These are phyloP conservation scores for Picea mariana DNA, from an alignment of 83 land plant genomes.

Conservation along the genomic window DNA sequence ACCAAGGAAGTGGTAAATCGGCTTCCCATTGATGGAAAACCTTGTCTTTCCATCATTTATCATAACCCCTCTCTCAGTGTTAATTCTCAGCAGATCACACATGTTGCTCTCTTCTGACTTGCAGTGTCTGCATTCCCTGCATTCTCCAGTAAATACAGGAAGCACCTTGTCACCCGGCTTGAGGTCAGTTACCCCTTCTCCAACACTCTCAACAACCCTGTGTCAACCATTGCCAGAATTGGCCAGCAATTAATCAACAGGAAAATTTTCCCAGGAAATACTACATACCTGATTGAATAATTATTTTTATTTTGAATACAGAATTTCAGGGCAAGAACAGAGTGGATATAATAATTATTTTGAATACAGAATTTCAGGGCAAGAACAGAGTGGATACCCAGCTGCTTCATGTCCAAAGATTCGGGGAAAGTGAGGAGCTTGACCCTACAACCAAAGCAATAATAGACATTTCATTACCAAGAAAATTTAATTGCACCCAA, in stretches of 20 bases:
- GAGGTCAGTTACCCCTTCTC: constrained; percentile 36
- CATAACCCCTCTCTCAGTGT: constrained; percentile 44
- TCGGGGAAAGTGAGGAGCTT: no score
- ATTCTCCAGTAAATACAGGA: constrained; percentile 41
- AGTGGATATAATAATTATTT: no score
- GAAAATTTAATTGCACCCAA: no score
- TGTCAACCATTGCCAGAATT: not conserved
- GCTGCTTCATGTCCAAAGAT: no score
- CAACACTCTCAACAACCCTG: constrained; percentile 36
- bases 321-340: no score
- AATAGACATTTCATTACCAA: no score
- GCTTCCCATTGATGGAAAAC: constrained; percentile 33
- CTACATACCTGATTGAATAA: not conserved
- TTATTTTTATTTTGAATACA: no score
- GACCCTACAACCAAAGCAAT: no score
- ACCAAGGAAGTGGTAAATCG: constrained; percentile 43
- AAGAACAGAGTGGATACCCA: not conserved
- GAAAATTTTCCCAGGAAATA: not conserved
- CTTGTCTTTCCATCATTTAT: constrained; percentile 24
- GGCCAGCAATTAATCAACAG: not conserved
- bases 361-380: no score
- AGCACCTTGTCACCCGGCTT: constrained; percentile 37
- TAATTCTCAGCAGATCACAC: constrained; percentile 32
- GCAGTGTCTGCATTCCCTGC: constrained; percentile 29
- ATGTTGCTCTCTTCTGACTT: constrained; percentile 45